Conservation (phyloP, 768 basidiomycete genomes). For the Pleurotus eryngii region DNA sequence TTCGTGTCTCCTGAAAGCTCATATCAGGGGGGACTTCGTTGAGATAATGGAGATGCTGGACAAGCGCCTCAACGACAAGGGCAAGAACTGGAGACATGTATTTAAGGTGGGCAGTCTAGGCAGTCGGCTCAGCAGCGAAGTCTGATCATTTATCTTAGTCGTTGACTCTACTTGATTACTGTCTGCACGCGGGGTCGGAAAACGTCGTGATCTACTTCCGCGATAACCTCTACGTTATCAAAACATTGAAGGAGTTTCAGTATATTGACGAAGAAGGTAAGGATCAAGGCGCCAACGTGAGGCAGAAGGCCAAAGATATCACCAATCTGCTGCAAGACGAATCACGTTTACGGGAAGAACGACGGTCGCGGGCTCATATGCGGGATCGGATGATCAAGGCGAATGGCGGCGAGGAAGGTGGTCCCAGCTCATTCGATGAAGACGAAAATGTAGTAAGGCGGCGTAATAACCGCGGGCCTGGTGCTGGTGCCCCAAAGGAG, state of each 20-base stretch:
- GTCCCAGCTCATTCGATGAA: conserved; percentile 30
- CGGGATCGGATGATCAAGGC: conserved; percentile 89
- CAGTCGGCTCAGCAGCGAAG: conserved; percentile 1
- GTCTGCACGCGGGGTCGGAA: conserved; percentile 93
- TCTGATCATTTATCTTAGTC: conserved; percentile 43
- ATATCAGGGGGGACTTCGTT: conserved; percentile 82
- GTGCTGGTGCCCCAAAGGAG: conserved; percentile 37
- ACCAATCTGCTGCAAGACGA: conserved; percentile 91
- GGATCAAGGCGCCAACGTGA: conserved; percentile 97
- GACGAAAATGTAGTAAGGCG: conserved; percentile 45
- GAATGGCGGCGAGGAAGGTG: conserved; percentile 32
- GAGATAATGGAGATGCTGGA: conserved; percentile 99
- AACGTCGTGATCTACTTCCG: conserved; percentile 98
- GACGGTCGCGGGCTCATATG: conserved; percentile 84
- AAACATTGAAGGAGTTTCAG: conserved; percentile 98
- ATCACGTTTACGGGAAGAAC: conserved; percentile 77
- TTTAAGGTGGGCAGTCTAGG: conserved; percentile 71
- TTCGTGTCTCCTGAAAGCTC: conserved; percentile 1
- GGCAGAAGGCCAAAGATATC: conserved; percentile 98
- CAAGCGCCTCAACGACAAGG: conserved; percentile 97
- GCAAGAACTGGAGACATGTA: conserved; percentile 99
- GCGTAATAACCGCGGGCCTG: conserved; percentile 14
- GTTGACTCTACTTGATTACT: conserved; percentile 92
- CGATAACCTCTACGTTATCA: conserved; percentile 96
- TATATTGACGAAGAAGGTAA: conserved; percentile 93